These are phyloP conservation scores for Penicillium sp. DNA, from an alignment of 2,329 filamentous ascomycete species.

Conservation along the genomic window DNA sequence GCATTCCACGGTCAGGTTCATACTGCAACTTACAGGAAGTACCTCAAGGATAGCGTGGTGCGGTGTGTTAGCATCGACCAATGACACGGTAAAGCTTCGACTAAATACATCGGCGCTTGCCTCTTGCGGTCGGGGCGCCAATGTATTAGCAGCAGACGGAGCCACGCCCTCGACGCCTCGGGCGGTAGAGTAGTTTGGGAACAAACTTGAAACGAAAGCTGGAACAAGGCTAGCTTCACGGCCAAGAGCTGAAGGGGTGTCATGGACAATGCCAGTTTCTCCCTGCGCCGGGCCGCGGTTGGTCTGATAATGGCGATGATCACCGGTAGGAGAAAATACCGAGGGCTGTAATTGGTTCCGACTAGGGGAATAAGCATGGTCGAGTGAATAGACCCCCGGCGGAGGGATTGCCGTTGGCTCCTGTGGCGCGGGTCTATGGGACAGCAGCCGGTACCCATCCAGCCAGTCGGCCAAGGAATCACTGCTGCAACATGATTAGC, in stretches of 20 bases:
- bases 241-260: neutral
- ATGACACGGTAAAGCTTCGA: constrained; percentile 1
- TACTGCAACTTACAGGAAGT: constrained; percentile 1
- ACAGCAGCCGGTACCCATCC: neutral
- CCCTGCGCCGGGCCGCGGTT: neutral
- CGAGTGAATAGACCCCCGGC: neutral
- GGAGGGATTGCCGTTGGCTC: too few relatives aligned
- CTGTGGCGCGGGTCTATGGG: neutral
- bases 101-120: neutral
- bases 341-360: neutral
- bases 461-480: constrained; percentile 1
- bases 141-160: too few relatives aligned
- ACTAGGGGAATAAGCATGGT: neutral
- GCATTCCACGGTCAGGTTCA: neutral
- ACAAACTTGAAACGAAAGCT: neutral
- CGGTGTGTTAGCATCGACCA: neutral
- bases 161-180: too few relatives aligned
- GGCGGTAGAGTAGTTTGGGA: neutral
- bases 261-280: neutral
- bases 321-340: neutral
- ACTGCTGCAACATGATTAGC: neutral
- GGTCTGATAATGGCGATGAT: neutral
- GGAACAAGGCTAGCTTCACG: neutral
- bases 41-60: neutral
- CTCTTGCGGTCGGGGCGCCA: too few relatives aligned